Evolutionary conservation across 1,139 yeast species (phyloP), one percentile per base, ranked within the genome.

Genomic region (Eremothecium cymbalariae): DNA sequence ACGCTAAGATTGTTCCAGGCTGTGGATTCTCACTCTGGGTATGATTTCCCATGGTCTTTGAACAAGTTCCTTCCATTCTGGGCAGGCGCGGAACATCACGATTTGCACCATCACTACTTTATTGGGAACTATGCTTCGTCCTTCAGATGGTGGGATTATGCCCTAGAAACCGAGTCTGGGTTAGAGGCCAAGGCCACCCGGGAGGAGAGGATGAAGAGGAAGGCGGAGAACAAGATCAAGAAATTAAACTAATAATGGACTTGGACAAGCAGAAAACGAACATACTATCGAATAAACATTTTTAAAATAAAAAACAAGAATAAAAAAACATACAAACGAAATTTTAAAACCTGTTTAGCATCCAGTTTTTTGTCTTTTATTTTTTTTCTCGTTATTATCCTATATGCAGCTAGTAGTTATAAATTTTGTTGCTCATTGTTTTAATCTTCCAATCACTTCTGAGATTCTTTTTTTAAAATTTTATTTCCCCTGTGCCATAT

Each of bases 1-100:
- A 71, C 82, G n/a, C 60, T 84, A 48, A 74, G 97, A 57, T 73
- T 88, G 47, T 77, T 79, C 64, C 97, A 88, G 64, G 97, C 97
- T 6, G 86, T 88, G 38, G 97, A 88, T 59, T 81, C 96, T 20
- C 97, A 88, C 60, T 85, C 96, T 1, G 97, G 97, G 39, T 88
- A 88, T 62, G 96, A 88, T 54, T 88, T 88, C 72, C 96, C 97
- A 38, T 80, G 94, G 86, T 84, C 95, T 4, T 70, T 88, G 56
- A 88, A 84, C 64, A 84, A 86, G 55, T 77, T 86, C 62, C 58
- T 88, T 40, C 95, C 96, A 23, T 72, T 88, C 63, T 88, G 97
- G 97, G 94, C 97, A 12, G 97, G 97, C 40, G 96, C 97, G 14
- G 96, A 84, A 52, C 97, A 88, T 61, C 97, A 88, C 57, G 97